Evolutionary conservation across 139 green algal genomes (phyloP).

Genomic region (Tetradesmus obliquus): DNA sequence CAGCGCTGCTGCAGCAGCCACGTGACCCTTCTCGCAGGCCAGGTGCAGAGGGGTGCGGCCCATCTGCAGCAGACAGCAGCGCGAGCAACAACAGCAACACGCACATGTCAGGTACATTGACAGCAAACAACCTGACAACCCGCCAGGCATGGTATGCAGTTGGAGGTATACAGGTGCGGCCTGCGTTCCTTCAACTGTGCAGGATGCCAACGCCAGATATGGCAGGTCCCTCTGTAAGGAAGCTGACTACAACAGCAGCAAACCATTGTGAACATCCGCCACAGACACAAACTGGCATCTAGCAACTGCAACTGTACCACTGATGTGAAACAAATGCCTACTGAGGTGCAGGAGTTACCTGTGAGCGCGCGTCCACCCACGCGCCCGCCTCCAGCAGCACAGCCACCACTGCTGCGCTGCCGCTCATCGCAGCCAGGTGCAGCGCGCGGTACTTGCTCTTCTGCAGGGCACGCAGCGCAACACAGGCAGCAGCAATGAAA

Average conservation of each 20-base stretch:
- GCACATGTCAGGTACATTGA: background rate
- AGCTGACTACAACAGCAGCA: background rate
- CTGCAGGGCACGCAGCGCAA: conserved; percentile 6
- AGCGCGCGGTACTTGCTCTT: conserved; percentile 24
- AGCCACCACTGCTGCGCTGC: background rate
- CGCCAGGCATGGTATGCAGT: no score
- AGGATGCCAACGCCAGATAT: no score
- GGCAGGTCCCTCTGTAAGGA: no score
- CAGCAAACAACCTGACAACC: no score
- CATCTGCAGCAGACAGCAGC: conserved; percentile 24
- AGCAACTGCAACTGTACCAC: no score
- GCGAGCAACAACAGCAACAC: background rate
- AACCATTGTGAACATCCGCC: no score
- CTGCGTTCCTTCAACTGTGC: no score
- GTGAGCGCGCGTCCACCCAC: conserved; percentile 3
- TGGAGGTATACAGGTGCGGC: no score
- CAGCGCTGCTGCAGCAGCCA: conserved; percentile 17
- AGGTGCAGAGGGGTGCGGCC: conserved; percentile 31
- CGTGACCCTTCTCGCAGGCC: conserved; percentile 35
- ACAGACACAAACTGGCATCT: no score
- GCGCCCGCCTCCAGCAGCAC: conserved; percentile 22
- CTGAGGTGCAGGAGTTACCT: background rate
- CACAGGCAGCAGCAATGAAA: background rate
- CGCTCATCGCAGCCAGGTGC: conserved; percentile 40
- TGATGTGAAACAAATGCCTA: background rate